A percentile compares a stretch with the other conserved stretches of the same genome.
Conservation (phyloP, 331 rosid species). For the Phaseolus coccineus region DNA sequence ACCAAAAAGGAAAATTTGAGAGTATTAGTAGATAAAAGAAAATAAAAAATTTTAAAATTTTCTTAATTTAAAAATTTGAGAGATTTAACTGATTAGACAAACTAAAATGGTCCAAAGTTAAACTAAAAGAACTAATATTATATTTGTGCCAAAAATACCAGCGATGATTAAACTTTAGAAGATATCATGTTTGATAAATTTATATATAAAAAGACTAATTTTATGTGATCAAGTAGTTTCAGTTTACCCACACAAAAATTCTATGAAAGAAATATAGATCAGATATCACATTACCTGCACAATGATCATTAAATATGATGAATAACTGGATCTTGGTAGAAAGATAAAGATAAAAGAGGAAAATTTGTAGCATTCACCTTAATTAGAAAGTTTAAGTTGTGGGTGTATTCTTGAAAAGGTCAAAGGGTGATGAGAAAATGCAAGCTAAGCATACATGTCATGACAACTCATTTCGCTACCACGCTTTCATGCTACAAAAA, state of each 20-base stretch:
- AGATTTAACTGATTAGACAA: background rate
- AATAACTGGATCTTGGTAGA: background rate
- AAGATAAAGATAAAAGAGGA: background rate
- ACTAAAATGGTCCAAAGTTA: background rate
- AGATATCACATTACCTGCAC: background rate
- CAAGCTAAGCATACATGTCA: constrained; percentile 21
- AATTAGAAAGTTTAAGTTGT: constrained; percentile 31
- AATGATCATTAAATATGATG: background rate
- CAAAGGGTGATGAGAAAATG: constrained; percentile 37
- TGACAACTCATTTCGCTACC: constrained; percentile 42
- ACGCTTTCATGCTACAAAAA: constrained; percentile 59
- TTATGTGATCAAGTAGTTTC: background rate
- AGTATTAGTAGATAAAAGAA: background rate
- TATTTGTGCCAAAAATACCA: background rate
- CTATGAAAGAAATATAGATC: background rate
- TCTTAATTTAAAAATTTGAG: background rate
- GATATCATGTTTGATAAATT: background rate
- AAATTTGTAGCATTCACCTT: constrained; percentile 6
- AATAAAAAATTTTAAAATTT: background rate
- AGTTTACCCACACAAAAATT: background rate
- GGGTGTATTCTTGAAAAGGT: constrained; percentile 43
- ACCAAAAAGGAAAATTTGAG: background rate
- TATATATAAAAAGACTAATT: background rate
- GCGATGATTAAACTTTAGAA: background rate
- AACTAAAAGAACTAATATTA: background rate